Base-by-base conservation (phyloP, 768 basidiomycete genomes). In the Mycena chlorophos region DNA sequence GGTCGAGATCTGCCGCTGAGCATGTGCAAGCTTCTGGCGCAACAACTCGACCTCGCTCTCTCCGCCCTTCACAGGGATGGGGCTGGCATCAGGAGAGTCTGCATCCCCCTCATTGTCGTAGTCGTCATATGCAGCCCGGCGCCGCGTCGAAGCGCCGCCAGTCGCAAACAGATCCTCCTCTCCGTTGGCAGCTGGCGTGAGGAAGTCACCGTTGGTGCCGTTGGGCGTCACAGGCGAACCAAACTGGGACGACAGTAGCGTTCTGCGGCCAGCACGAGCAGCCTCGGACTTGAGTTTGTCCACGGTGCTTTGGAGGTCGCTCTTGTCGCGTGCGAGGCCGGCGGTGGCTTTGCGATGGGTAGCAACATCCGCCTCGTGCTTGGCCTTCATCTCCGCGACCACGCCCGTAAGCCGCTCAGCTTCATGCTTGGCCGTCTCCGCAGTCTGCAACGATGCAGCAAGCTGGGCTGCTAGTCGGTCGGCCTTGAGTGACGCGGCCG, bases 321-420 rank as follows among this genome's bases (percentile, higher is more conserved):
- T 87, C 75, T 95, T 96, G 69, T 99, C 97, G 58, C 96, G 83
- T 63, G 88, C 86, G 23, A 98, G 78, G 23, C 89, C 87, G 1
- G 95, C 95, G 1, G 89, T 86, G 52, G 88, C 84, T 71, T 91
- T 91, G 45, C 94, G 82, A 63, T 92, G 90, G 57, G 91, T 88
- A 3, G 96, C 97, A 55, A 98, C 82, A 59, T 97, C 94, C 14
- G 94, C 93, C 73, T 98, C 96, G 66, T 98, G 94, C 69, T 94
- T 95, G 51, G 83, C 80, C 67, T 90, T 92, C 68, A 93, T 75
- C 49, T 92, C 90, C 43, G 87, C 85, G 20, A 88, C 71, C 4
- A 79, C 66, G 40, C 72, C 73, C 58, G 82, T 78, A 45, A 91
- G 78, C 25, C 87, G 84, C 58, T 95, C 92, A 1, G 79, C 73